phyloP scores from a whole-genome alignment of 768 basidiomycete genomes.

The Podaxis pistillaris region DNA sequence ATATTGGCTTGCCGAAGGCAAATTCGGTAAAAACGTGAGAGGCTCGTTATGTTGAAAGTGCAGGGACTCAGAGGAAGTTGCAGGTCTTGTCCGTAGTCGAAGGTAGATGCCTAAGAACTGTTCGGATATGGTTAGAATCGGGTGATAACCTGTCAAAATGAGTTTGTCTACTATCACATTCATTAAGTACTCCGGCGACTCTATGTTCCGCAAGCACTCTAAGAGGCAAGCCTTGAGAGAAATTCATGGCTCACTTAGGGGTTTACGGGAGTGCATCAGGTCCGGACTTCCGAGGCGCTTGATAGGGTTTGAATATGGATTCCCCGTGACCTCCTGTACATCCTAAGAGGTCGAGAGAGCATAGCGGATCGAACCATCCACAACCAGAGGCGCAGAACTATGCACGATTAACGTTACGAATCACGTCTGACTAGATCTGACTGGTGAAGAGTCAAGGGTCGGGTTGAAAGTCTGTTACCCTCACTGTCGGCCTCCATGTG shows the following conservation, averaged over 20 bases:
- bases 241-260: background rate
- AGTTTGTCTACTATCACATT: too few species aligned
- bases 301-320: background rate
- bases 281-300: background rate
- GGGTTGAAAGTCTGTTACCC: too few species aligned
- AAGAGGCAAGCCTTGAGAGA: background rate
- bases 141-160: background rate
- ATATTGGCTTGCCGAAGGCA: background rate
- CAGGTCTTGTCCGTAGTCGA: background rate
- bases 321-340: background rate
- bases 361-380: background rate
- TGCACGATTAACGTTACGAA: too few species aligned
- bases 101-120: background rate
- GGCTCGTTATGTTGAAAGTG: background rate
- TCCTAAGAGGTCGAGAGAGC: background rate
- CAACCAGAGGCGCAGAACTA: background rate
- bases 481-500: too few species aligned
- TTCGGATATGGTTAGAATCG: background rate
- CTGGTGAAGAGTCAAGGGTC: background rate
- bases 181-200: too few species aligned
- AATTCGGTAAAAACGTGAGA: background rate
- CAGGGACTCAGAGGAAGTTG: background rate
- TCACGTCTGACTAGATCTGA: background rate
- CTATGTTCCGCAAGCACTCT: too few species aligned
- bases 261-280: background rate